These are phyloP conservation scores for Lactarius psammicola DNA, from an alignment of 768 basidiomycete genomes.

Conservation along the genomic window DNA sequence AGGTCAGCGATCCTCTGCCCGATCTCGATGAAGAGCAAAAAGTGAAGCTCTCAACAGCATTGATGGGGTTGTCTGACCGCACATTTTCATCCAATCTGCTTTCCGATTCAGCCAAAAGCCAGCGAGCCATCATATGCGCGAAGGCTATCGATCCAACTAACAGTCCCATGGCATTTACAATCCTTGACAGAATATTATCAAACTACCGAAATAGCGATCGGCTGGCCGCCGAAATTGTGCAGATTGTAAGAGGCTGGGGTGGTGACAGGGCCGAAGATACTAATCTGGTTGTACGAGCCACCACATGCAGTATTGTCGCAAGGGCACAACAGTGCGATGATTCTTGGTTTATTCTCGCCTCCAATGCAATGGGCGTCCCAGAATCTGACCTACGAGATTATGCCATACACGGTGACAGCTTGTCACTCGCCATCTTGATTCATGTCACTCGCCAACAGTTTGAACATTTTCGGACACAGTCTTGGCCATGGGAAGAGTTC, in stretches of 20 bases:
- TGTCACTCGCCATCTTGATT: not conserved
- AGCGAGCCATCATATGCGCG: not conserved
- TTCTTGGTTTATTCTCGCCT: not conserved
- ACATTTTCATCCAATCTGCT: not conserved
- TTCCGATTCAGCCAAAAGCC: not conserved
- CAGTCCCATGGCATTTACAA: no score
- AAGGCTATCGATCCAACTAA: not conserved
- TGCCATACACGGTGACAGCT: not conserved
- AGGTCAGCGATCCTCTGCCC: not conserved
- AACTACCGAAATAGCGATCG: not conserved
- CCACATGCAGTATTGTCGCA: not conserved
- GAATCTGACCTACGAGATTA: not conserved
- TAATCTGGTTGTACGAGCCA: not conserved
- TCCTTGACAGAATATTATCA: not conserved
- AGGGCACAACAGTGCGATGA: not conserved
- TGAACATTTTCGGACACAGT: no score
- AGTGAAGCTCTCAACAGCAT: not conserved
- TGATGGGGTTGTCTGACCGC: not conserved
- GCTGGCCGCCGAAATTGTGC: not conserved
- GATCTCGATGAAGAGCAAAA: not conserved
- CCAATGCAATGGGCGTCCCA: not conserved
- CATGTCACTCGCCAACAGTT: not conserved
- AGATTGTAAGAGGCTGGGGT: not conserved
- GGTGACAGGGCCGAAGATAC: not conserved
- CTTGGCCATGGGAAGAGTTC: no score